Base-by-base conservation (phyloP, 257 asterid genomes). In the Lycium ferocissimum region DNA sequence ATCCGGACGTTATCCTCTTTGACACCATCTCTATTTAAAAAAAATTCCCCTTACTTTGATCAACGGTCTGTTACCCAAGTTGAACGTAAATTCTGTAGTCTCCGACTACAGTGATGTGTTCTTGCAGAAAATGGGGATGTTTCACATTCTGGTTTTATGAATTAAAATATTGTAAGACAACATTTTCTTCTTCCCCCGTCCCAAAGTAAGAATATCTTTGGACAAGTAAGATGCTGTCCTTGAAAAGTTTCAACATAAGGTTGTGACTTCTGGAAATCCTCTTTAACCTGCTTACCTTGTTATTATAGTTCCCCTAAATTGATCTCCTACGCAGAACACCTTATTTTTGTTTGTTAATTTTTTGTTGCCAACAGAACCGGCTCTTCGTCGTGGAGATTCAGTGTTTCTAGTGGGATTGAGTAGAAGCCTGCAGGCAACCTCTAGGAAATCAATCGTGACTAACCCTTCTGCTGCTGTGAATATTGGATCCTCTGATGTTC, bases 311-410 rank as follows among this genome's bases (percentile, higher is more conserved):
- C 63, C 45, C 82, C 6, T 12, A 26, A 76, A 76, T 12, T 76
- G 63, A 51, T 51, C 26, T 53, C 81, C n/a, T 14, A 51, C 49
- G 20, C 81, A 75, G 82, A 76, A 51, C 63, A 76, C 9, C 82
- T 49, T 76, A n/a, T n/a, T 76, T 76, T 43, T 81, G 84, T 20
- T 15, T 66, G 13, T 43, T 81, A 81, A 45, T 84, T 62, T 70
- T 69, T 47, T 83, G n/a, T 56, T 73, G 40, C 87, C 83, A 61
- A 84, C 91, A 97, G 99, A 95, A 88, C 99, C 98, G 86, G 91
- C 95, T n/a, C 91, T 97, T 85, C 95, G 91, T 7, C 98, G 99
- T 80, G 99, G 99, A 91, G 99, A 94, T 92, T 92, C 98, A 38
- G 99, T 97, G 78, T 91, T 89, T 86, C 98, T 97, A 9, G 98